A percentile compares a stretch with the other conserved stretches of the same genome.
phyloP scores from a whole-genome alignment of 2,329 filamentous ascomycete genomes.

The Phaeomoniella chlamydospora region DNA sequence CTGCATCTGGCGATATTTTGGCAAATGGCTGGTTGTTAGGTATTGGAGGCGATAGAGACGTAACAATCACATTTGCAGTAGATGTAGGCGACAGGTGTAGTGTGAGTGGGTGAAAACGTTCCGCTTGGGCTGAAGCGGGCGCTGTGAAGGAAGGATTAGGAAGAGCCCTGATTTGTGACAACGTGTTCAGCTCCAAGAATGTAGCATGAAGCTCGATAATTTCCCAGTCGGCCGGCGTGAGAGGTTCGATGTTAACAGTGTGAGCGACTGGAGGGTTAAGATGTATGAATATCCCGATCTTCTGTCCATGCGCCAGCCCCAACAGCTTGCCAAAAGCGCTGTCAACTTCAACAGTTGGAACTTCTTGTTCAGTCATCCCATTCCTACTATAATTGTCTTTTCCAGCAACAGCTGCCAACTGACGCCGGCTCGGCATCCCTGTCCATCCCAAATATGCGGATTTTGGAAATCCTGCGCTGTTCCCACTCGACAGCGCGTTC shows the following conservation, averaged over 20 bases:
- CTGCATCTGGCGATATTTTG: slow-evolving; percentile 84
- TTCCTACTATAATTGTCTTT: slow-evolving; percentile 34
- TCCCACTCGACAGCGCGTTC: slow-evolving; percentile 27
- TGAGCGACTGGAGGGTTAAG: slow-evolving; percentile 82
- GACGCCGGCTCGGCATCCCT: slow-evolving; percentile 88
- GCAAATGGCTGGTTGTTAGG: slow-evolving; percentile 61
- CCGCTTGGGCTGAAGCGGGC: slow-evolving; percentile 27
- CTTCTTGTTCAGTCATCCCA: slow-evolving; percentile 65
- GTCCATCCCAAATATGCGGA: slow-evolving; percentile 92
- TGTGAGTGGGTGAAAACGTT: slow-evolving; percentile 63
- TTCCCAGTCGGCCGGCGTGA: slow-evolving; percentile 96
- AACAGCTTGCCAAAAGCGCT: slow-evolving; percentile 65
- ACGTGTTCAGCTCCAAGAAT: slow-evolving; percentile 85
- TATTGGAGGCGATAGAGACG: slow-evolving; percentile 64
- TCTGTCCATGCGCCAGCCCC: slow-evolving; percentile 68
- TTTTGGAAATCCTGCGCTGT: slow-evolving; percentile 37
- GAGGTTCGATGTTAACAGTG: slow-evolving; percentile 89
- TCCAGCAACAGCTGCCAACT: slow-evolving; percentile 55
- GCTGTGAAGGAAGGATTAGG: slow-evolving; percentile 64
- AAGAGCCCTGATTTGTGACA: slow-evolving; percentile 82
- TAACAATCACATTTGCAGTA: slow-evolving; percentile 78
- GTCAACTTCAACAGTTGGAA: slow-evolving; percentile 71
- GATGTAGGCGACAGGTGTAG: slow-evolving; percentile 91
- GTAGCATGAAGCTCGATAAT: slow-evolving; percentile 93
- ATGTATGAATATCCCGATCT: slow-evolving; percentile 57